Evolutionary conservation across 768 basidiomycete genomes (phyloP).

Genomic region (Mycena rosella): DNA sequence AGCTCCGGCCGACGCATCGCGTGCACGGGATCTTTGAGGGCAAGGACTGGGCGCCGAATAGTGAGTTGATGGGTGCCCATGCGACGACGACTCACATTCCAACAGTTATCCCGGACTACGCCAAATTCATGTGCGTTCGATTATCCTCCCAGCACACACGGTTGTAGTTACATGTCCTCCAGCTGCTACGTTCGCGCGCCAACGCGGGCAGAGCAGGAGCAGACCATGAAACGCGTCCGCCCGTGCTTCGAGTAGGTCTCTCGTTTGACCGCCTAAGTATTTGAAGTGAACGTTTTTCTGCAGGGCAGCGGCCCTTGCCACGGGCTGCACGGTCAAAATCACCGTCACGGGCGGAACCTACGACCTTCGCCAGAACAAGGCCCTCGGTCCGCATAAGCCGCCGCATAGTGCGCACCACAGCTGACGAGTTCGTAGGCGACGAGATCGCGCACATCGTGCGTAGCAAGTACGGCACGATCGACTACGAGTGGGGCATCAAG

Average conservation of each 20-base stretch:
- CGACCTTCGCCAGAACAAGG: constrained; percentile 79
- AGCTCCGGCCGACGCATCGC: constrained; percentile 80
- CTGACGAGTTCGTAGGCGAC: constrained; percentile 55
- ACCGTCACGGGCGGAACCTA: constrained; percentile 49
- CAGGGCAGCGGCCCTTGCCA: constrained; percentile 78
- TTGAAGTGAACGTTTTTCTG: not conserved
- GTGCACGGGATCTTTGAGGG: constrained; percentile 87
- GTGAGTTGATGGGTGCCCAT: constrained; percentile 54
- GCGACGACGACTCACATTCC: not conserved
- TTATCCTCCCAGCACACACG: not conserved
- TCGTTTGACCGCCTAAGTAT: not conserved
- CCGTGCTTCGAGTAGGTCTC: constrained; percentile 78
- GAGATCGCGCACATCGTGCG: constrained; percentile 74
- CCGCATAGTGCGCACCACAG: not conserved
- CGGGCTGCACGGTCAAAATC: constrained; percentile 69
- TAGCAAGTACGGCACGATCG: constrained; percentile 72
- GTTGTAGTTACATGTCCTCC: not conserved
- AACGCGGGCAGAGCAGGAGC: constrained; percentile 69
- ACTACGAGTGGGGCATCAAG: constrained; percentile 75
- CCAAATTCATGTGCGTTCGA: constrained; percentile 71
- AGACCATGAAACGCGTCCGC: constrained; percentile 68
- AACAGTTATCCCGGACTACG: constrained; percentile 86
- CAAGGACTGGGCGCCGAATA: constrained; percentile 79
- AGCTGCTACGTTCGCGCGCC: constrained; percentile 85
- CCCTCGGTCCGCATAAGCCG: constrained; percentile 57